These are phyloP conservation scores for Tagetes erecta DNA, from an alignment of 129 eudicot genomes.

Conservation along the genomic window DNA sequence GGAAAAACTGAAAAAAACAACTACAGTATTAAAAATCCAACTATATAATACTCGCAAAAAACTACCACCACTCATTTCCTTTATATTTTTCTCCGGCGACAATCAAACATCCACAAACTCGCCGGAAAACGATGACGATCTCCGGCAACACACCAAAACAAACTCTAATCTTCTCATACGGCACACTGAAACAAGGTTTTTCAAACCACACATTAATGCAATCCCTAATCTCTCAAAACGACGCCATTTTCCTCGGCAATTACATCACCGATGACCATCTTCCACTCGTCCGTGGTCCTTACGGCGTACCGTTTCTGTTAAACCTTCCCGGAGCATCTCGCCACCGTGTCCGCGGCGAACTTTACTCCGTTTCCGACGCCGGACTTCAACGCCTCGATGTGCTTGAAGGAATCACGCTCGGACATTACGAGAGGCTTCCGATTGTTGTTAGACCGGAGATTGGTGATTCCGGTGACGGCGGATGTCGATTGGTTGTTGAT, in stretches of 20 bases:
- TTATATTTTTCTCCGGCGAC: conserved; percentile 2
- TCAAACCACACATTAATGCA: conserved; percentile 58
- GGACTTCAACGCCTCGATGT: conserved; percentile 61
- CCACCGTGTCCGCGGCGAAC: conserved; percentile 63
- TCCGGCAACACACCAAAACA: conserved; percentile 24
- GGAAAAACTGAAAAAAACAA: too few relatives aligned
- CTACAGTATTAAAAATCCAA: too few relatives aligned
- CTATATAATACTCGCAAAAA: too few relatives aligned
- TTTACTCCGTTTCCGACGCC: conserved; percentile 53
- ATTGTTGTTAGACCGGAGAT: conserved; percentile 20
- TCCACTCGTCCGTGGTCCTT: conserved; percentile 80
- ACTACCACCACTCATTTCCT: not conserved
- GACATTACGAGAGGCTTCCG: conserved; percentile 79
- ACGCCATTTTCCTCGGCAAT: conserved; percentile 55
- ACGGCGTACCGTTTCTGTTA: conserved; percentile 76
- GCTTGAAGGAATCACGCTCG: conserved; percentile 56
- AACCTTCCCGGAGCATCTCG: conserved; percentile 53
- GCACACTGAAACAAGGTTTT: conserved; percentile 70
- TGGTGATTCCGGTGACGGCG: not conserved
- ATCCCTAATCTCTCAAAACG: conserved; percentile 46
- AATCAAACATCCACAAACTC: not conserved
- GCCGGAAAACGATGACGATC: conserved; percentile 39
- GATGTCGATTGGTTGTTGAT: conserved; percentile 6
- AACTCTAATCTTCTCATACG: conserved; percentile 66
- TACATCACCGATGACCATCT: conserved; percentile 44